Conservation (phyloP, 1,284 basidiomycete genomes). For the Sanghuangporus sanghuang region DNA sequence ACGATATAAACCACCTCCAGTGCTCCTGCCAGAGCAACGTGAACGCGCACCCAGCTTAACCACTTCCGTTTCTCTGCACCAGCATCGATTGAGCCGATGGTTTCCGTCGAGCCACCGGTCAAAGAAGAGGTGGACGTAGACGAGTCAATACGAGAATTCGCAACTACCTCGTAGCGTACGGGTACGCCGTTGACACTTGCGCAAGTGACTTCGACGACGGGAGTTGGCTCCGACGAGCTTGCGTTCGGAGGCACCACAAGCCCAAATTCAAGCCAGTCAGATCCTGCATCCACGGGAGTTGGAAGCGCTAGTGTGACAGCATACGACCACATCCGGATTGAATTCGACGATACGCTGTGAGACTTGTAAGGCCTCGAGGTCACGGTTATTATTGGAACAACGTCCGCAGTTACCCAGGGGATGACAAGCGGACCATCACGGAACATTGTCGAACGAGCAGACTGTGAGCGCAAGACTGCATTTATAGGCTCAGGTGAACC, state of each 20-base stretch:
- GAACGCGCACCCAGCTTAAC: slow-evolving; percentile 60
- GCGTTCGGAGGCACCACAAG: slow-evolving; percentile 38
- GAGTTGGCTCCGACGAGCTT: slow-evolving; percentile 19
- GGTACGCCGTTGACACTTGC: slow-evolving; percentile 62
- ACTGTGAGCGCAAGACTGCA: slow-evolving; percentile 21
- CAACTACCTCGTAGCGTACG: slow-evolving; percentile 49
- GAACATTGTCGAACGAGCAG: slow-evolving; percentile 27
- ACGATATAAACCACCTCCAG: slow-evolving; percentile 44
- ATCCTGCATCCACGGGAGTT: slow-evolving; percentile 49
- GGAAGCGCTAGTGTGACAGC: slow-evolving; percentile 53
- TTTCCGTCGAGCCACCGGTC: not conserved
- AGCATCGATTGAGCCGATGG: slow-evolving; percentile 26
- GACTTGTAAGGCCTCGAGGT: not conserved
- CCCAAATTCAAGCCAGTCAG: slow-evolving; percentile 76
- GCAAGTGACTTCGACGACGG: slow-evolving; percentile 48
- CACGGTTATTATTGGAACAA: slow-evolving; percentile 44
- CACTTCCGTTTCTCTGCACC: slow-evolving; percentile 38
- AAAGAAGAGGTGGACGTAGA: slow-evolving; percentile 40
- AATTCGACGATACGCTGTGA: slow-evolving; percentile 16
- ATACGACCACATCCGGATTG: slow-evolving; percentile 39
- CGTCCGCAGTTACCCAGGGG: slow-evolving; percentile 46
- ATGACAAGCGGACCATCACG: slow-evolving; percentile 57
- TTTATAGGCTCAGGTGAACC: slow-evolving; percentile 20
- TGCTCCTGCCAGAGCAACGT: slow-evolving; percentile 45
- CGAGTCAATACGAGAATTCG: slow-evolving; percentile 34